Conservation (phyloP, 257 asterid genomes). For the Coffea canephora region DNA sequence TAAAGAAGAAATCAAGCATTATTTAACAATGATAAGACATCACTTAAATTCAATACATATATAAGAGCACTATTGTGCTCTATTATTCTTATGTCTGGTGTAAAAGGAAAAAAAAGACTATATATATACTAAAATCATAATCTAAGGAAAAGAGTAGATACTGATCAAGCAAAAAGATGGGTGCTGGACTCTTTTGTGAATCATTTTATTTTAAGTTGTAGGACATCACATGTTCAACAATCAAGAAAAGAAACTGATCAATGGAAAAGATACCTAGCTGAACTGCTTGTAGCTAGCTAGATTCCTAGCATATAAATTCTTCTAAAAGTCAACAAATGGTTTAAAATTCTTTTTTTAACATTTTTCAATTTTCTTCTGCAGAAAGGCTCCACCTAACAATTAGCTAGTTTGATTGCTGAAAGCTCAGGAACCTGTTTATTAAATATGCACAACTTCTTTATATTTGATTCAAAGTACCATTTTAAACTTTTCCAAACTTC, state of each 20-base stretch:
- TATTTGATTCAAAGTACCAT: background rate
- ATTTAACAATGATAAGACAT: slow-evolving; percentile 18
- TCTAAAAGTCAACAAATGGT: slow-evolving; percentile 25
- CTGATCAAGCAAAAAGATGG: background rate
- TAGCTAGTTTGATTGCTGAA: background rate
- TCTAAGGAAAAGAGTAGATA: background rate
- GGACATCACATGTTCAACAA: background rate
- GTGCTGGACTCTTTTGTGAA: slow-evolving; percentile 4
- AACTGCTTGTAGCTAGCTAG: slow-evolving; percentile 13
- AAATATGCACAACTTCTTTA: background rate
- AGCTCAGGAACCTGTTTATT: background rate
- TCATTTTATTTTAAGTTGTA: background rate
- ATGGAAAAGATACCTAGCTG: background rate
- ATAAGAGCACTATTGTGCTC: background rate
- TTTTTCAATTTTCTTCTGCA: slow-evolving; percentile 11
- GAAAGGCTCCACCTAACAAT: slow-evolving; percentile 3
- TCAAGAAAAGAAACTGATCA: background rate
- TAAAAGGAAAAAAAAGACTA: background rate
- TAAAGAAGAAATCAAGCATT: slow-evolving; percentile 1
- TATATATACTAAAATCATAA: background rate
- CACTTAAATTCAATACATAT: slow-evolving; percentile 4
- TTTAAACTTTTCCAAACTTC: background rate
- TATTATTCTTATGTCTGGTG: background rate
- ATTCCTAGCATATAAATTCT: background rate
- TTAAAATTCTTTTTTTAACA: background rate